Conservation (phyloP, 1,284 basidiomycete genomes). For the Ustilago lituana region DNA sequence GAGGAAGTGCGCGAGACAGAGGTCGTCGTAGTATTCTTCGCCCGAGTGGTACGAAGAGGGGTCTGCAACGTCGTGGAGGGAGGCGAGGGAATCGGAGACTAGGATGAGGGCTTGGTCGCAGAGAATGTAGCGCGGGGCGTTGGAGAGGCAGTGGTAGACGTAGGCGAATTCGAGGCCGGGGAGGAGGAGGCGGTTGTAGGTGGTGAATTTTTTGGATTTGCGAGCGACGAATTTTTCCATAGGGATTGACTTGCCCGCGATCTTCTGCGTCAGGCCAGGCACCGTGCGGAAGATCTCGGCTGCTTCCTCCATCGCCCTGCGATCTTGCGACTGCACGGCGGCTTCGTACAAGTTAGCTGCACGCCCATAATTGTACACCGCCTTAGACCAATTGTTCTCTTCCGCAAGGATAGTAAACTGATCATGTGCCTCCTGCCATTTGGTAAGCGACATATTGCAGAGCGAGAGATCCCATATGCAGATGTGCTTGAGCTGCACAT, state of each 20-base stretch:
- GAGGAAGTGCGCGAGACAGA: slow-evolving; percentile 64
- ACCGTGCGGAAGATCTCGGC: slow-evolving; percentile 52
- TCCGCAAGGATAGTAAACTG: slow-evolving; percentile 57
- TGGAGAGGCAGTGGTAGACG: slow-evolving; percentile 65
- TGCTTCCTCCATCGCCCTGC: slow-evolving; percentile 38
- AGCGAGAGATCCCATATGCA: slow-evolving; percentile 66
- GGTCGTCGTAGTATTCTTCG: slow-evolving; percentile 61
- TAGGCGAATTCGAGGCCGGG: slow-evolving; percentile 65
- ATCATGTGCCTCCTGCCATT: slow-evolving; percentile 56
- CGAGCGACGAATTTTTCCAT: slow-evolving; percentile 66
- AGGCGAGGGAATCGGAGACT: slow-evolving; percentile 53
- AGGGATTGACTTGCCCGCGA: slow-evolving; percentile 66
- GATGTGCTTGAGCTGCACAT: slow-evolving; percentile 66
- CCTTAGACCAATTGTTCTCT: slow-evolving; percentile 66
- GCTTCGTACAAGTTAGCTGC: slow-evolving; percentile 57
- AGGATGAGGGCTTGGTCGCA: slow-evolving; percentile 48
- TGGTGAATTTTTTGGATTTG: slow-evolving; percentile 62
- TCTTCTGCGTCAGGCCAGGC: slow-evolving; percentile 61
- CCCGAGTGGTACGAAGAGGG: slow-evolving; percentile 44
- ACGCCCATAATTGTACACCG: slow-evolving; percentile 64
- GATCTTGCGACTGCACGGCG: slow-evolving; percentile 15
- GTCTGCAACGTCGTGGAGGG: slow-evolving; percentile 48
- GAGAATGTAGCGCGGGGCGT: slow-evolving; percentile 57
- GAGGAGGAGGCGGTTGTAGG: slow-evolving; percentile 55
- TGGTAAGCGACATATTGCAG: slow-evolving; percentile 61